Conservation (phyloP, 2,329 filamentous ascomycete genomes). For the Trichoderma cornu-damae region DNA sequence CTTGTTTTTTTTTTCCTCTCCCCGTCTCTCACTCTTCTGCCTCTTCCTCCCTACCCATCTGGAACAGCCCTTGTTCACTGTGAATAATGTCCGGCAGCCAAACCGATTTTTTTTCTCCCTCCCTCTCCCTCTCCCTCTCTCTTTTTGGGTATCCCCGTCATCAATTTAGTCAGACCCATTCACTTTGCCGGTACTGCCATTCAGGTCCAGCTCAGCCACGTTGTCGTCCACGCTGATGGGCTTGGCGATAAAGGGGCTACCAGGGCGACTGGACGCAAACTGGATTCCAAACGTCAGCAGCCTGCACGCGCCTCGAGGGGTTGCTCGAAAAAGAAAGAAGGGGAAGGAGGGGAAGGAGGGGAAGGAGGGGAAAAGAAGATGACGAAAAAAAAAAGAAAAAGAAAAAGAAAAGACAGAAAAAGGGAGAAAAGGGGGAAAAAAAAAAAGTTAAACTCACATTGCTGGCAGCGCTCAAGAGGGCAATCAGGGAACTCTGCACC, state of each 20-base stretch:
- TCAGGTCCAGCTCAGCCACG: constrained; percentile 17
- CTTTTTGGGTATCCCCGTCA: too few species aligned
- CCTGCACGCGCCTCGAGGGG: neutral
- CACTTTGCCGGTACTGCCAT: constrained; percentile 10
- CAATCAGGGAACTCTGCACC: constrained; percentile 81
- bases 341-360: neutral
- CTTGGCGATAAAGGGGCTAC: constrained; percentile 58
- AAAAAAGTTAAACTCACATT: constrained; percentile 57
- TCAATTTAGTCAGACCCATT: constrained; percentile 1
- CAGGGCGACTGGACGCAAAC: constrained; percentile 68
- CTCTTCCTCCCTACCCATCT: too few species aligned
- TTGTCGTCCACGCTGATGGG: constrained; percentile 36
- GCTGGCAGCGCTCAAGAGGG: constrained; percentile 76
- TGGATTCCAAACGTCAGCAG: constrained; percentile 32
- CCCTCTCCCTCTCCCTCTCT: too few species aligned
- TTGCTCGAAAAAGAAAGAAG: neutral
- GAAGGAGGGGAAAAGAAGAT: too few species aligned
- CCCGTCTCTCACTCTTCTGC: too few species aligned
- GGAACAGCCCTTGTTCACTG: too few species aligned
- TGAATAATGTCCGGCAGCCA: neutral
- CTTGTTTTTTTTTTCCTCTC: too few species aligned
- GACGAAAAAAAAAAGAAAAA: neutral
- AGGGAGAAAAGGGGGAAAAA: neutral
- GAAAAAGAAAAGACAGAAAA: neutral
- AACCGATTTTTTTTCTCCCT: neutral